phyloP scores from a whole-genome alignment of 139 green algal genomes.

The Chlorella sp. region DNA sequence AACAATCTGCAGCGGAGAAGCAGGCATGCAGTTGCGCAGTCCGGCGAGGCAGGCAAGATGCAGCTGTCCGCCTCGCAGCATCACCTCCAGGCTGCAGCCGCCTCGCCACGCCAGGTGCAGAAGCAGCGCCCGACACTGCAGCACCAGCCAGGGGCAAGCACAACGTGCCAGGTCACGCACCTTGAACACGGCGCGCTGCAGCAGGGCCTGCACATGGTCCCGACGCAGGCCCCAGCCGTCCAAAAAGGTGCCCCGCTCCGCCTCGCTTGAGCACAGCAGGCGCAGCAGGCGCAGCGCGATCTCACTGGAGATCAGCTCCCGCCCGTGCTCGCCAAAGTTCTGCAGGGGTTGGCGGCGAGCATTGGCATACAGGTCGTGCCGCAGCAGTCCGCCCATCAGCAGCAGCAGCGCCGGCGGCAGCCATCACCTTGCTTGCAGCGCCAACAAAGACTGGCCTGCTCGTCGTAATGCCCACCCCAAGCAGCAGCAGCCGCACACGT shows the following conservation, averaged over 20 bases:
- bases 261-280: slow-evolving; percentile 54
- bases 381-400: neutral
- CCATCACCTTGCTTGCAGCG: neutral
- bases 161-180: no score
- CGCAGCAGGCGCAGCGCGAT: slow-evolving; percentile 80
- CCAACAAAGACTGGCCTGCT: neutral
- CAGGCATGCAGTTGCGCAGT: no score
- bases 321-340: slow-evolving; percentile 94
- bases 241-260: neutral
- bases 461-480: no score
- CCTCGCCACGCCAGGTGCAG: no score
- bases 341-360: slow-evolving; percentile 24
- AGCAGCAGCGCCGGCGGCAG: neutral
- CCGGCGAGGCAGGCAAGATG: no score
- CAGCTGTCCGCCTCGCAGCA: no score
- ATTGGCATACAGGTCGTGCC: neutral
- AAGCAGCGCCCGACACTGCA: no score
- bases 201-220: slow-evolving; percentile 36
- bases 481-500: no score
- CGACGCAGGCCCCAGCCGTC: neutral
- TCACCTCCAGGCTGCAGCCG: no score
- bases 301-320: slow-evolving; percentile 90
- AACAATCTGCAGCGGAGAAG: no score
- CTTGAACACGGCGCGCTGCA: slow-evolving; percentile 66
- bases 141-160: no score